These are phyloP conservation scores for Penicillium olsonii DNA, from an alignment of 2,329 filamentous ascomycete species.

Conservation along the genomic window DNA sequence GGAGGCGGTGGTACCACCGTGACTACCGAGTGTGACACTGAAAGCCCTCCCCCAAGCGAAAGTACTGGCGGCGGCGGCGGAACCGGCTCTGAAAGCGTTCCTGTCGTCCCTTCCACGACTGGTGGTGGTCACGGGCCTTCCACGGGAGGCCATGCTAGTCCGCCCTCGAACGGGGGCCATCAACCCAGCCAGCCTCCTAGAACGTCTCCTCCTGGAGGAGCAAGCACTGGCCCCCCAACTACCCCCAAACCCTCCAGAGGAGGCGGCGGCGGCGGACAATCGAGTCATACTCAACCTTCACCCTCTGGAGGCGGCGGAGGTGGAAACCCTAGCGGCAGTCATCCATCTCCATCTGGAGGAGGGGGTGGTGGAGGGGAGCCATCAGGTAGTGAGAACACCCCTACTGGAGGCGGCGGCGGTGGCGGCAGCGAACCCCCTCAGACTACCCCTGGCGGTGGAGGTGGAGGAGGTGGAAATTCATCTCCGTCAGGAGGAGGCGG, in stretches of 20 bases:
- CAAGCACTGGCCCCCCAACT: not conserved
- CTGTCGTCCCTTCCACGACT: not conserved
- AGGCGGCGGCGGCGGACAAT: not conserved
- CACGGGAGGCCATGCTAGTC: not conserved
- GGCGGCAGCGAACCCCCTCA: not conserved
- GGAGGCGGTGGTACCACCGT: not conserved
- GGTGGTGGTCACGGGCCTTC: not conserved
- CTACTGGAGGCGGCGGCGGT: not conserved
- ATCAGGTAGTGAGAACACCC: not conserved
- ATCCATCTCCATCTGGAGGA: not conserved
- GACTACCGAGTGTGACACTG: not conserved
- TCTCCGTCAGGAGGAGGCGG: not conserved
- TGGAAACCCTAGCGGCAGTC: not conserved
- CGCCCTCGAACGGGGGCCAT: not conserved
- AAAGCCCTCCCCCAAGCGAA: not conserved
- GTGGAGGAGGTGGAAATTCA: too few species aligned
- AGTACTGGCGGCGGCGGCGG: not conserved
- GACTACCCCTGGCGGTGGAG: too few species aligned
- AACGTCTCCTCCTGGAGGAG: not conserved
- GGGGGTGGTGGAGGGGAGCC: not conserved
- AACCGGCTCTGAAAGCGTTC: not conserved
- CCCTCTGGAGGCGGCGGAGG: not conserved
- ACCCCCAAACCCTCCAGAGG: not conserved
- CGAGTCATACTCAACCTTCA: not conserved
- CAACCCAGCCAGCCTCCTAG: not conserved